These are phyloP conservation scores for Bipolaris sorokiniana DNA, from an alignment of 2,329 filamentous ascomycete genomes.

Conservation along the genomic window DNA sequence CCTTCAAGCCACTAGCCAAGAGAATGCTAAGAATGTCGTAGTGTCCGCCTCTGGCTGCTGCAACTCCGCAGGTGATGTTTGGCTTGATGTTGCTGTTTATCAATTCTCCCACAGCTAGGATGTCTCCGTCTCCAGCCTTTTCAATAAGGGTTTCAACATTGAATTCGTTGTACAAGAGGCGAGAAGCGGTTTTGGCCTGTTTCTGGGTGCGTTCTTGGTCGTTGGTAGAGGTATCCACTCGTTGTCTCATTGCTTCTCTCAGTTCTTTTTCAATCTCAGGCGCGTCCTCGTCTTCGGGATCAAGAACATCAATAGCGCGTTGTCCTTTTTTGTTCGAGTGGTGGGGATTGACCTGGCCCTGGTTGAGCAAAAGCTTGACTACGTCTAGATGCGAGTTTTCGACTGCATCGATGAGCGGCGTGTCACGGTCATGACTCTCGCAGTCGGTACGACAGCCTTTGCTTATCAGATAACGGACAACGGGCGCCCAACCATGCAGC, in stretches of 20 bases:
- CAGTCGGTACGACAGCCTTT: conserved; percentile 85
- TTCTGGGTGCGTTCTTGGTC: conserved; percentile 37
- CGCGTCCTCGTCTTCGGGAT: conserved; percentile 75
- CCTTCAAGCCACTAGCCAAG: conserved; percentile 55
- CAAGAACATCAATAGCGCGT: conserved; percentile 85
- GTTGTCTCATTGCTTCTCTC: conserved; percentile 61
- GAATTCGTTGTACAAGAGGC: conserved; percentile 57
- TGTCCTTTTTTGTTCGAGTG: conserved; percentile 91
- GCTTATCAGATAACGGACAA: conserved; percentile 85
- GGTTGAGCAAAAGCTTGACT: conserved; percentile 79
- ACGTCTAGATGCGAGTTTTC: conserved; percentile 93
- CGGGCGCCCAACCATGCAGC: conserved; percentile 82
- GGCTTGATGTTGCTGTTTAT: conserved; percentile 59
- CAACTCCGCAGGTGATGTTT: conserved; percentile 87
- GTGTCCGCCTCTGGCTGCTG: conserved; percentile 90
- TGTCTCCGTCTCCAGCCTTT: conserved; percentile 57
- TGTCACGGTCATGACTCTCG: conserved; percentile 78
- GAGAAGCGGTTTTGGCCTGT: conserved; percentile 49
- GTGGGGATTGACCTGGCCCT: conserved; percentile 83
- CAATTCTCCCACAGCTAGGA: conserved; percentile 56
- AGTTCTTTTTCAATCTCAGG: conserved; percentile 78
- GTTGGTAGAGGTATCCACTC: conserved; percentile 57
- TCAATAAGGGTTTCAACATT: conserved; percentile 57
- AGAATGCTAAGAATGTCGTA: conserved; percentile 81
- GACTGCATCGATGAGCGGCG: conserved; percentile 91